Evolutionary conservation across 2,329 filamentous ascomycete species (phyloP), one percentile per base, ranked within the genome.

Genomic region (Monilinia fructicola): DNA sequence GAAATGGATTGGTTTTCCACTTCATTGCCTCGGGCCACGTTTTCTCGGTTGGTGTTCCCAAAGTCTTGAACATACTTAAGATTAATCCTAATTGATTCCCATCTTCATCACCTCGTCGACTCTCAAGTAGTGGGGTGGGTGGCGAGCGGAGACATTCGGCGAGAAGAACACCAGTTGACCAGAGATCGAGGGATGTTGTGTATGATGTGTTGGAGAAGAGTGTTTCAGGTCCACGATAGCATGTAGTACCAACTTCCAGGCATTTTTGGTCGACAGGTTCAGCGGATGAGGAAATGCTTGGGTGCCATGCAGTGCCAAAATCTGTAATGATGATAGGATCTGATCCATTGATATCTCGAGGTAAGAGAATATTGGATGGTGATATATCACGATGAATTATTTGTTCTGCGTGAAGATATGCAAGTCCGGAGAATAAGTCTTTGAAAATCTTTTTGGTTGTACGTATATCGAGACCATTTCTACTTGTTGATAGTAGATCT

Each of bases 351-450:
- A 65, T 61, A 44, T 65, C 42, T n/a, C 46, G 40, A 53, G 84
- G 80, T 55, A 97, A 83, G 11, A 97, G 81, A 46, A 99, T 84
- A 64, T 97, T 96, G 0, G 92, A 93, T 0, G 95, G 95, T 75
- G 99, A 99, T 75, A 99, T 81, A 75, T 99, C 95, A 66, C 95
- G 88, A 77, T 99, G 95, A 65, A 99, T 90, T 67, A 99, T 93
- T 10, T 87, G 90, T 31, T 86, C 79, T 10, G 77, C 72, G 76
- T 99, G 95, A 2, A 97, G 81, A 72, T 90, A 84, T 2, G 79
- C 79, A 2, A 99, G 83, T 4, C 87, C 93, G 4, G 79, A 77
- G 74, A 97, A 90, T 9, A 95, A 75, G 71, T 93, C 88, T 14
- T 67, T 79, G 78, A 83, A 95, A 77, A 81, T 86, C 28, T 75